These are phyloP conservation scores for Ceratocystis colombiana DNA, from an alignment of 2,329 filamentous ascomycete species.

Conservation along the genomic window DNA sequence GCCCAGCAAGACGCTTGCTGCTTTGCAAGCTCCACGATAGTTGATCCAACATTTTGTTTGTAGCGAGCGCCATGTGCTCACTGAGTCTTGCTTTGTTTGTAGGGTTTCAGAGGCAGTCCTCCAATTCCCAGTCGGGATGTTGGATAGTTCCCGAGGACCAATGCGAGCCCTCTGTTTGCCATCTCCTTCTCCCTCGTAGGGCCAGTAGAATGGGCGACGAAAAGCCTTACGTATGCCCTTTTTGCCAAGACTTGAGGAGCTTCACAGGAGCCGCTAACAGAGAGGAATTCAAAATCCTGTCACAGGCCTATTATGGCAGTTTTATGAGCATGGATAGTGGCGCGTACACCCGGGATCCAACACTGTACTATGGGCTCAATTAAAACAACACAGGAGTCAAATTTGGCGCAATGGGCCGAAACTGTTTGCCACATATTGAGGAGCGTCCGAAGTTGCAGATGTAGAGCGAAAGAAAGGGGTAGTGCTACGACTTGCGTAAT, in stretches of 20 bases:
- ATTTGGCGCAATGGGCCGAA: too few relatives aligned
- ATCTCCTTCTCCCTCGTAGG: background rate
- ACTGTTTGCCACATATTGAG: too few relatives aligned
- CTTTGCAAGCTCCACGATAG: too few relatives aligned
- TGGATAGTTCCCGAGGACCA: background rate
- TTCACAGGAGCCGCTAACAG: background rate
- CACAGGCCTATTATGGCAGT: background rate
- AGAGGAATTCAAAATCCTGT: background rate
- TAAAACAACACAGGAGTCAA: too few relatives aligned
- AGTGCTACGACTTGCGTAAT: background rate
- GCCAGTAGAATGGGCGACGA: conserved; percentile 1
- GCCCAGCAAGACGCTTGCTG: too few relatives aligned
- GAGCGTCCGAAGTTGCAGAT: too few relatives aligned
- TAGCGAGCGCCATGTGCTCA: background rate
- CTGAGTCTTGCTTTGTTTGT: background rate
- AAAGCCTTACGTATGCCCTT: conserved; percentile 8
- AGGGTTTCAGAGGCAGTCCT: background rate
- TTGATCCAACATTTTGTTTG: too few relatives aligned
- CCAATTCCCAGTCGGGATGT: background rate
- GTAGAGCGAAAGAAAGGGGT: background rate
- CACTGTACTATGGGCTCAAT: too few relatives aligned
- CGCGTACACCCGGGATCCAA: too few relatives aligned
- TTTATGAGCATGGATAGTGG: background rate
- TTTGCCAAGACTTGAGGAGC: background rate
- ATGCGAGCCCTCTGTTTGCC: background rate